These are phyloP conservation scores for Westerdykella sp. DNA, from an alignment of 2,329 filamentous ascomycete species.

Conservation along the genomic window DNA sequence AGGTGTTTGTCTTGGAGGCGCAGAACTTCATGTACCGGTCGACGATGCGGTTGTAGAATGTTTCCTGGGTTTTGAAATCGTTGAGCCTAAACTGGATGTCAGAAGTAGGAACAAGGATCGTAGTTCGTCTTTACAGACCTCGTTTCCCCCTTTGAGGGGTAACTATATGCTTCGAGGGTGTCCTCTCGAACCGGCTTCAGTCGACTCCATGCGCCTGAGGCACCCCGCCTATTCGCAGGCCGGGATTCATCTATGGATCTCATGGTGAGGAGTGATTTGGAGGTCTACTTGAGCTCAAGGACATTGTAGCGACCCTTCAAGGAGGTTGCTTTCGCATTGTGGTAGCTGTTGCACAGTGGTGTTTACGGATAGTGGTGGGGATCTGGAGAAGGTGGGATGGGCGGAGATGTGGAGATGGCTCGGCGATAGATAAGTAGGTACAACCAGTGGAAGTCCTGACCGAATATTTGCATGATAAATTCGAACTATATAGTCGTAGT, in stretches of 20 bases:
- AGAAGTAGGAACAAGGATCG: background rate
- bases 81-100: slow-evolving; percentile 34
- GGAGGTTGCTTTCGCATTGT: slow-evolving; percentile 17
- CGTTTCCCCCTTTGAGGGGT: slow-evolving; percentile 86
- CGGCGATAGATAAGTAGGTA: slow-evolving; percentile 18
- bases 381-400: slow-evolving; percentile 16
- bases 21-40: slow-evolving; percentile 88
- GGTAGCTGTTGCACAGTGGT: background rate
- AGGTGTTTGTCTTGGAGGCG: slow-evolving; percentile 62
- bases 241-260: slow-evolving; percentile 27
- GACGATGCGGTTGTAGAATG: slow-evolving; percentile 80
- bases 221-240: slow-evolving; percentile 33
- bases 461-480: too few species aligned
- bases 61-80: slow-evolving; percentile 71
- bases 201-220: slow-evolving; percentile 36
- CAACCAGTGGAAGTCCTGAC: too few species aligned
- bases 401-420: slow-evolving; percentile 13
- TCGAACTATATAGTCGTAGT: too few species aligned
- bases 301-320: background rate
- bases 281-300: too few species aligned
- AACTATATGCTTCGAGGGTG: slow-evolving; percentile 71
- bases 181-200: slow-evolving; percentile 70
- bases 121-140: slow-evolving; percentile 49
- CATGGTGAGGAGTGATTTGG: slow-evolving; percentile 12
- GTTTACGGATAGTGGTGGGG: background rate